Conservation (phyloP, 2,329 filamentous ascomycete genomes). For the Atkinsonella hypoxylon region DNA sequence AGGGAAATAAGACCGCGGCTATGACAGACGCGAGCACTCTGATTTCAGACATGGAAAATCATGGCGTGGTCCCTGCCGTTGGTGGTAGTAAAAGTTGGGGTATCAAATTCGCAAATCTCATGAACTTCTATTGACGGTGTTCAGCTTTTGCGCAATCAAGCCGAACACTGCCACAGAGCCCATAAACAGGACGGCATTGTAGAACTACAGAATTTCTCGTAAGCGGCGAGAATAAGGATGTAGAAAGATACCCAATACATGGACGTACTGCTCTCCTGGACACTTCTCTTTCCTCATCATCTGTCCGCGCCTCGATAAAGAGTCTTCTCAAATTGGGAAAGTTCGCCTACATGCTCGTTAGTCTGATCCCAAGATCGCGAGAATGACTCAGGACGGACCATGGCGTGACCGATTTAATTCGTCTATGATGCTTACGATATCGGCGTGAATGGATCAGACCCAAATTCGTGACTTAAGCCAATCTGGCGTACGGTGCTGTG, state of each 20-base stretch:
- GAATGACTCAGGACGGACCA: neutral
- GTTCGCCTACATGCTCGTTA: conserved; percentile 44
- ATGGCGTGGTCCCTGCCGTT: neutral
- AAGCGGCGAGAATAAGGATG: conserved; percentile 1
- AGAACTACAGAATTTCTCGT: conserved; percentile 52
- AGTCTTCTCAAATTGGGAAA: conserved; percentile 91
- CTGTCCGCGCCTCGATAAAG: conserved; percentile 87
- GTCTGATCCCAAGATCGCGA: neutral
- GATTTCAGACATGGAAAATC: neutral
- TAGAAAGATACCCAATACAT: neutral
- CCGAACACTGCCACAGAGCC: conserved; percentile 93
- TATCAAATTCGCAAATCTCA: neutral
- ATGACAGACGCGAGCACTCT: no score
- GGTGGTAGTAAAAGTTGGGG: neutral
- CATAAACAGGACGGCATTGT: conserved; percentile 94
- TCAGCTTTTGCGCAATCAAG: conserved; percentile 79
- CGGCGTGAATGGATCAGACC: neutral
- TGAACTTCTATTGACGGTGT: conserved; percentile 27
- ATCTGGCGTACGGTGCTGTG: no score
- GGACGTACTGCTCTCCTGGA: conserved; percentile 75
- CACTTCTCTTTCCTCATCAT: conserved; percentile 88
- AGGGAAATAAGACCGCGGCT: neutral
- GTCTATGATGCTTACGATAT: neutral
- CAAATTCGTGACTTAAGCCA: neutral
- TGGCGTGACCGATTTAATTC: neutral